A percentile compares a stretch with the other conserved stretches of the same genome.
Evolutionary conservation across 164 flowering plant genomes (phyloP).

Genomic region (Sextonia rubra): DNA sequence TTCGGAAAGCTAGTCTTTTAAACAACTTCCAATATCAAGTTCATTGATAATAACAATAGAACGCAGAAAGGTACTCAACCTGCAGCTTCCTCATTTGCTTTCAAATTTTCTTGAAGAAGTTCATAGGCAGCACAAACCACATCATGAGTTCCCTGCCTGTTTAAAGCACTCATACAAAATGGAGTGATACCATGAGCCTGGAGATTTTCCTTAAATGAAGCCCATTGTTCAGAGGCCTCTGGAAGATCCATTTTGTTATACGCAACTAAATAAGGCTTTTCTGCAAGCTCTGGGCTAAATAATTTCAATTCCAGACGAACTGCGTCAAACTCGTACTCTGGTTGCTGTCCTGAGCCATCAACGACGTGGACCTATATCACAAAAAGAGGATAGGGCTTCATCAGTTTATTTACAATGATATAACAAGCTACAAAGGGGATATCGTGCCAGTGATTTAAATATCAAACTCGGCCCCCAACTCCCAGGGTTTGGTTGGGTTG

Average conservation of each 20-base stretch:
- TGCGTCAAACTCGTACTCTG: slow-evolving; percentile 89
- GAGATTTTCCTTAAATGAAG: slow-evolving; percentile 50
- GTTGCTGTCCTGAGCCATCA: slow-evolving; percentile 85
- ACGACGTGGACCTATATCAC: slow-evolving; percentile 78
- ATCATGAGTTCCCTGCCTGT: slow-evolving; percentile 76
- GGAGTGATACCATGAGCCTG: slow-evolving; percentile 63
- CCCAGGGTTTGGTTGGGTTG: not conserved
- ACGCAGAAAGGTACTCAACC: not conserved
- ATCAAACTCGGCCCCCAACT: not conserved
- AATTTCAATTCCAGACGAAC: slow-evolving; percentile 85
- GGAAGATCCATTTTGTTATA: slow-evolving; percentile 96
- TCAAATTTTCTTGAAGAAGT: slow-evolving; percentile 40
- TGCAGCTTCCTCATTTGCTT: slow-evolving; percentile 30
- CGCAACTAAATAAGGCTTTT: slow-evolving; percentile 80
- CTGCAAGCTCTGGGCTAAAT: slow-evolving; percentile 81
- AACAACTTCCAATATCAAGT: not conserved
- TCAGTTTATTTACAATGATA: slow-evolving; percentile 4
- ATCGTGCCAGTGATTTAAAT: no score
- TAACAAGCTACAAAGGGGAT: no score
- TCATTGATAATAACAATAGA: not conserved
- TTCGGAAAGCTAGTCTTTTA: not conserved
- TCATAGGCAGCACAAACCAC: slow-evolving; percentile 72
- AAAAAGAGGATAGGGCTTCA: slow-evolving; percentile 5
- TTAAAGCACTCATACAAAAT: slow-evolving; percentile 86
- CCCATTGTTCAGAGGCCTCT: slow-evolving; percentile 83